Percentiles rank a stretch among this genome's conserved stretches.
phyloP scores from a whole-genome alignment of 495 filamentous ascomycete species.

The Baudoinia panamericana region DNA sequence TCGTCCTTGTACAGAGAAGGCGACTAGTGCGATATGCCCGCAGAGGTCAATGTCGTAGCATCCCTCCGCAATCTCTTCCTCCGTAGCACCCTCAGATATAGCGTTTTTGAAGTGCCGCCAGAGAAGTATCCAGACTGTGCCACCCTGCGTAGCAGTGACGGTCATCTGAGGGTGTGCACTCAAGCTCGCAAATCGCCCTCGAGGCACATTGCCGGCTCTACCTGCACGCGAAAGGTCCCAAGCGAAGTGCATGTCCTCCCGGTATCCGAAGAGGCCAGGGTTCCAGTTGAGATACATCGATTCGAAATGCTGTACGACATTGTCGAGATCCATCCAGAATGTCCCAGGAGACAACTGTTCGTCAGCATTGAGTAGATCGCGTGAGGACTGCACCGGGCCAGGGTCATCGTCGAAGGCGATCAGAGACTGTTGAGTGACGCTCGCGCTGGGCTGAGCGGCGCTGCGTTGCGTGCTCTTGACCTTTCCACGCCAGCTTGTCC shows the following conservation, averaged over 20 bases:
- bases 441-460: background rate
- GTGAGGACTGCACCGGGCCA: constrained; percentile 8
- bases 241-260: constrained; percentile 78
- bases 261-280: constrained; percentile 62
- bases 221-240: constrained; percentile 61
- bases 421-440: background rate
- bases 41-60: constrained; percentile 21
- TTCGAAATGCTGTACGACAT: constrained; percentile 79
- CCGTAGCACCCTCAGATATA: constrained; percentile 13
- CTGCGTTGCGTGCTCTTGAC: constrained; percentile 1
- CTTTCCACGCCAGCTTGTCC: constrained; percentile 50
- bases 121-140: constrained; percentile 69
- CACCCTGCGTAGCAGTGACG: constrained; percentile 42
- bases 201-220: constrained; percentile 34
- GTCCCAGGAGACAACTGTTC: constrained; percentile 45
- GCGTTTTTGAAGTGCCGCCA: constrained; percentile 58
- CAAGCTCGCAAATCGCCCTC: constrained; percentile 16
- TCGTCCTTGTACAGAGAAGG: constrained; percentile 61
- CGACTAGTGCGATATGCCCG: constrained; percentile 77
- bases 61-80: constrained; percentile 12
- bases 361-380: constrained; percentile 17
- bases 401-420: constrained; percentile 3
- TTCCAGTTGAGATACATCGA: constrained; percentile 98
- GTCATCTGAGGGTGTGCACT: constrained; percentile 55
- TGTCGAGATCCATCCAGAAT: constrained; percentile 85